phyloP scores from a whole-genome alignment of 2,329 filamentous ascomycete species.

The Pseudopyricularia cyperi region DNA sequence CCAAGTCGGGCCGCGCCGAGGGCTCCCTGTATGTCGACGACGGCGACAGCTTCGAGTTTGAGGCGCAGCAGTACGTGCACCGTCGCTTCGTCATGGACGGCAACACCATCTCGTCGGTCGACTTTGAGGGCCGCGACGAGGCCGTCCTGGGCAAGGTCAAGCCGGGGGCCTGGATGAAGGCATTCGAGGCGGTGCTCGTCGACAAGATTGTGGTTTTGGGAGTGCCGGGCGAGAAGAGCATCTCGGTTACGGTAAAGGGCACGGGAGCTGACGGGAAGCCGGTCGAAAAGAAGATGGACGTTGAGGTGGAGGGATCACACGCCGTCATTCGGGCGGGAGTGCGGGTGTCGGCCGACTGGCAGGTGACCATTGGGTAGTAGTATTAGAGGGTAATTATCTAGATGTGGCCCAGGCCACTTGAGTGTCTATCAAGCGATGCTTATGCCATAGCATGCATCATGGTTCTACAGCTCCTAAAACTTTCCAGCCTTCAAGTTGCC shows the following conservation, averaged over 20 bases:
- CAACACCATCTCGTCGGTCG: conserved; percentile 53
- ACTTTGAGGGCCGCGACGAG: conserved; percentile 42
- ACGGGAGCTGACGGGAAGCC: conserved; percentile 36
- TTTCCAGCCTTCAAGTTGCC: conserved; percentile 58
- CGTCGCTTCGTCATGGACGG: conserved; percentile 58
- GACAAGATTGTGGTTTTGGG: conserved; percentile 79
- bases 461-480: too few species aligned
- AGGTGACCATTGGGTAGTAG: conserved; percentile 20
- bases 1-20: conserved; percentile 48
- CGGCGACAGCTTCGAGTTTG: conserved; percentile 81
- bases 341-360: conserved; percentile 42
- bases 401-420: conserved; percentile 3
- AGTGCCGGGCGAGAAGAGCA: conserved; percentile 60
- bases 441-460: neutral
- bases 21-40: conserved; percentile 88
- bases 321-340: conserved; percentile 38
- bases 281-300: conserved; percentile 40
- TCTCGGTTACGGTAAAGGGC: conserved; percentile 41
- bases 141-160: conserved; percentile 36
- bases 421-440: too few species aligned
- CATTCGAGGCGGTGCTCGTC: conserved; percentile 63
- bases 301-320: conserved; percentile 39
- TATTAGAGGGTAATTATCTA: neutral
- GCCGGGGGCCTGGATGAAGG: conserved; percentile 63
- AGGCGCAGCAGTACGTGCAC: conserved; percentile 79